Percentiles rank a stretch among this genome's conserved stretches.
These are phyloP conservation scores for Cymbopogon citratus DNA, from an alignment of 176 grass and related monocot species.

Conservation along the genomic window DNA sequence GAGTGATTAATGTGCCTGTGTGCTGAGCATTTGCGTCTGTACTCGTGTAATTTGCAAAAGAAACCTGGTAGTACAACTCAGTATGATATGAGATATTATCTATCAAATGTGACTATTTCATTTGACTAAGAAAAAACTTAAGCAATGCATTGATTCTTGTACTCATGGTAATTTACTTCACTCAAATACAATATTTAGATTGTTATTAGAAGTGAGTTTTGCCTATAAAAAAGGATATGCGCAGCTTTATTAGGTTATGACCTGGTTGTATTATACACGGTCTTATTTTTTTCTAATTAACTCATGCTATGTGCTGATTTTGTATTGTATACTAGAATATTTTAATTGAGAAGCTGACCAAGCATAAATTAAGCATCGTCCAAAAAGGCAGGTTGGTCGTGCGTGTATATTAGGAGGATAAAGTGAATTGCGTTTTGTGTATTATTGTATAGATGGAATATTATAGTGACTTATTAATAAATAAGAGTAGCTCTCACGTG, in stretches of 20 bases:
- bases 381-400: not conserved
- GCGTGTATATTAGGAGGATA: not conserved
- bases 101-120: not conserved
- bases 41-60: too few species aligned
- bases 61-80: not conserved
- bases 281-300: not conserved
- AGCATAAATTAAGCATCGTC: too few species aligned
- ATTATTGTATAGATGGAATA: not conserved
- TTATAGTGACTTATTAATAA: not conserved
- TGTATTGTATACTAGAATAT: too few species aligned
- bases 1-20: too few species aligned
- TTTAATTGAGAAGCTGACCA: too few species aligned
- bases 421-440: not conserved
- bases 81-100: not conserved
- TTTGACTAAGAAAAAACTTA: not conserved
- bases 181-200: not conserved
- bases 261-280: not conserved
- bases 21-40: too few species aligned
- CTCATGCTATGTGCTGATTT: not conserved
- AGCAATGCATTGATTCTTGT: not conserved
- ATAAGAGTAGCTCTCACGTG: not conserved
- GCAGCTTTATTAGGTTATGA: not conserved
- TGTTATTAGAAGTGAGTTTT: not conserved
- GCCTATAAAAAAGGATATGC: not conserved
- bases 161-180: not conserved